Evolutionary conservation across 768 basidiomycete genomes (phyloP).

Genomic region (Tephrocybe sp.): DNA sequence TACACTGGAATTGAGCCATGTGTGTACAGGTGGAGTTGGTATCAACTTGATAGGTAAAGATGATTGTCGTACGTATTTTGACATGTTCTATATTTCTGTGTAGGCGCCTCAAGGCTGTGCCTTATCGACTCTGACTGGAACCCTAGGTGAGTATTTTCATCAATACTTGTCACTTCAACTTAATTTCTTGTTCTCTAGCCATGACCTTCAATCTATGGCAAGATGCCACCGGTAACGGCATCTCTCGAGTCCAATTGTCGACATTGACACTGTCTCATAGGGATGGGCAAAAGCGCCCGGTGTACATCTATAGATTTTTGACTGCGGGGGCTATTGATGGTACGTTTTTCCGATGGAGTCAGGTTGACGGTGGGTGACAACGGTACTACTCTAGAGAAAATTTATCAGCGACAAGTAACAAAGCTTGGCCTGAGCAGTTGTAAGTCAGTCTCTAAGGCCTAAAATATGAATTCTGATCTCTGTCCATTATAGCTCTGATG

Average conservation of each 20-base stretch:
- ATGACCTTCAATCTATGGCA: conserved; percentile 97
- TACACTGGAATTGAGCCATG: not conserved
- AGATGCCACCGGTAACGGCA: conserved; percentile 79
- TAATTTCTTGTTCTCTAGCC: conserved; percentile 39
- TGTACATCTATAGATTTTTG: conserved; percentile 86
- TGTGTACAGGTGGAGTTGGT: conserved; percentile 75
- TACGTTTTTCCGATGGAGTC: conserved; percentile 20
- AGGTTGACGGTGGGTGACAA: not conserved
- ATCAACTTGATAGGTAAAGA: conserved; percentile 83
- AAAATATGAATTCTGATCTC: not conserved
- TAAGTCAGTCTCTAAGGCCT: conserved; percentile 33
- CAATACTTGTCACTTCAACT: not conserved
- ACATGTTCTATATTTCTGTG: not conserved
- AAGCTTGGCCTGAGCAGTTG: conserved; percentile 90
- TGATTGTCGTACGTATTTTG: not conserved
- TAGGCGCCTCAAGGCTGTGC: conserved; percentile 79
- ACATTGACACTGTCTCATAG: conserved; percentile 38
- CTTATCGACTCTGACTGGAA: conserved; percentile 95
- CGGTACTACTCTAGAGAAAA: conserved; percentile 63
- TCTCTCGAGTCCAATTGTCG: not conserved
- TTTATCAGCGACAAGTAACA: conserved; percentile 91
- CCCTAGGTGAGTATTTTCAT: conserved; percentile 56
- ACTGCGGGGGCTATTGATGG: conserved; percentile 92
- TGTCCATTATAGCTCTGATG: conserved; percentile 55
- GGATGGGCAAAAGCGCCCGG: conserved; percentile 91